phyloP scores from a whole-genome alignment of 192 early-diverging fungal species.

The Coemansia sp. region DNA sequence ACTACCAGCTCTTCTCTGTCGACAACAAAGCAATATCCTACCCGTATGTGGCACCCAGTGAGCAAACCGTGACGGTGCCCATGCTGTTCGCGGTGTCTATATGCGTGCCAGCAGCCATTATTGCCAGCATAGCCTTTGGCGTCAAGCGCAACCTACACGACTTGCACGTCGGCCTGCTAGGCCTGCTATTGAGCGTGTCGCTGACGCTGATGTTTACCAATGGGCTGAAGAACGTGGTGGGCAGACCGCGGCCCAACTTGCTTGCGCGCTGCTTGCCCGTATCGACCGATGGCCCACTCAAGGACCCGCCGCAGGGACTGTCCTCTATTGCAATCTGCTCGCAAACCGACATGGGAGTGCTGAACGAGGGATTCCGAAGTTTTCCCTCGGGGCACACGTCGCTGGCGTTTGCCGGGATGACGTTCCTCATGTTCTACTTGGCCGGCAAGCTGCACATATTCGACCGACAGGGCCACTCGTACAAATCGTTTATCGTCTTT shows the following conservation, averaged over 20 bases:
- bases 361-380: slow-evolving; percentile 78
- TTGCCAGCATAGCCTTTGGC: slow-evolving; percentile 18
- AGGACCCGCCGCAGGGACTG: slow-evolving; percentile 59
- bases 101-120: slow-evolving; percentile 18
- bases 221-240: slow-evolving; percentile 57
- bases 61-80: slow-evolving; percentile 46
- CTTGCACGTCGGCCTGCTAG: slow-evolving; percentile 52
- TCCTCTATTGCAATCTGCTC: slow-evolving; percentile 65
- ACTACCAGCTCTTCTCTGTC: slow-evolving; percentile 69
- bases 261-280: slow-evolving; percentile 51
- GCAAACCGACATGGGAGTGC: slow-evolving; percentile 41
- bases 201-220: slow-evolving; percentile 56
- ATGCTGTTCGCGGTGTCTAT: slow-evolving; percentile 40
- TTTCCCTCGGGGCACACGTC: slow-evolving; percentile 90
- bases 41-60: slow-evolving; percentile 45
- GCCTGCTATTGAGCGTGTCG: slow-evolving; percentile 50
- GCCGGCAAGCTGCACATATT: slow-evolving; percentile 71
- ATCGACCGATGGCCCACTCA: slow-evolving; percentile 14
- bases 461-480: slow-evolving; percentile 56
- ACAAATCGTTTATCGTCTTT: slow-evolving; percentile 64
- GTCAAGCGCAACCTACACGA: slow-evolving; percentile 42
- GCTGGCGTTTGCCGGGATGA: slow-evolving; percentile 69
- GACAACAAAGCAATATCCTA: slow-evolving; percentile 65
- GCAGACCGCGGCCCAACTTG: slow-evolving; percentile 66
- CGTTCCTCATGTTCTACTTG: slow-evolving; percentile 63